Evolutionary conservation across 345 rosid species (phyloP).

Genomic region (Linum usitatissimum): DNA sequence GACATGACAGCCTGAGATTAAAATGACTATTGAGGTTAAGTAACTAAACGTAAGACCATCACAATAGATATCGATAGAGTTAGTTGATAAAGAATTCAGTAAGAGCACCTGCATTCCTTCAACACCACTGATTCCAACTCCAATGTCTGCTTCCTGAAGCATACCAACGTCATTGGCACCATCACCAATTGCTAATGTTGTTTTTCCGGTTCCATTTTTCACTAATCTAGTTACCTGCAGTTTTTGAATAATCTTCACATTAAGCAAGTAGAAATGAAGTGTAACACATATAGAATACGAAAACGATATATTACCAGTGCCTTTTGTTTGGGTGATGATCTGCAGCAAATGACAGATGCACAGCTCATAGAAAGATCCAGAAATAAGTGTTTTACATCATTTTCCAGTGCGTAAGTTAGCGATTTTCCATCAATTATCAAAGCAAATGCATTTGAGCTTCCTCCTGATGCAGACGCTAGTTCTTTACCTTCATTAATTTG

Average conservation of each 20-base stretch:
- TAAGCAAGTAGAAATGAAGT: neutral
- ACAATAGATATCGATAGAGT: neutral
- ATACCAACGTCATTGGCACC: slow-evolving; percentile 99
- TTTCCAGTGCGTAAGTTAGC: slow-evolving; percentile 79
- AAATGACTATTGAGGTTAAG: neutral
- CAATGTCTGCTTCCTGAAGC: slow-evolving; percentile 99
- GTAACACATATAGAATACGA: neutral
- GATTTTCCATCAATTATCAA: slow-evolving; percentile 92
- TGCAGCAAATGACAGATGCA: slow-evolving; percentile 93
- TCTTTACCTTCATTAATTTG: slow-evolving; percentile 57
- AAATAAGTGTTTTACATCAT: slow-evolving; percentile 50
- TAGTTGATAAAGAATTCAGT: slow-evolving; percentile 1
- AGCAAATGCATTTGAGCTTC: slow-evolving; percentile 55
- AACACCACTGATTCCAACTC: slow-evolving; percentile 88
- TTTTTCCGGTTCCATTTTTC: slow-evolving; percentile 66
- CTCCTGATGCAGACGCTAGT: slow-evolving; percentile 38
- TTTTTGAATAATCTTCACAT: slow-evolving; percentile 8
- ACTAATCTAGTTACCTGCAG: slow-evolving; percentile 85
- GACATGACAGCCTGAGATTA: slow-evolving; percentile 84
- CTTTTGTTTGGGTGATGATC: slow-evolving; percentile 95
- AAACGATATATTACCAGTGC: slow-evolving; percentile 59
- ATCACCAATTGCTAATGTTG: slow-evolving; percentile 88
- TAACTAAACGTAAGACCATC: neutral
- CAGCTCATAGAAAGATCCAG: slow-evolving; percentile 72
- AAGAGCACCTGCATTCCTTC: slow-evolving; percentile 93